phyloP scores from a whole-genome alignment of 2,329 filamentous ascomycete genomes.

The Mollisiaceae sp. region DNA sequence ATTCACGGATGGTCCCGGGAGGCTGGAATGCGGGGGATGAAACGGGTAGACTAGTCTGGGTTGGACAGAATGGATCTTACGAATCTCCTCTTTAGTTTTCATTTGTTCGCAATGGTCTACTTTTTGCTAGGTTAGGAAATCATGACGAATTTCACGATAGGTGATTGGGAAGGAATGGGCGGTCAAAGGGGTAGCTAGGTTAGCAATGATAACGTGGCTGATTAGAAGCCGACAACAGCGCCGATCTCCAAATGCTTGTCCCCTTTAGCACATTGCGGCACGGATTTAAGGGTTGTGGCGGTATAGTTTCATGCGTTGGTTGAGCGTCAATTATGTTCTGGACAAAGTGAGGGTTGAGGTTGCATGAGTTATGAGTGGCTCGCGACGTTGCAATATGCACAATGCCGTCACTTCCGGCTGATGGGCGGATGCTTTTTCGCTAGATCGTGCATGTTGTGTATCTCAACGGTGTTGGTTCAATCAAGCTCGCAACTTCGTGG shows the following conservation, averaged over 20 bases:
- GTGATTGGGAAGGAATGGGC: slow-evolving; percentile 12
- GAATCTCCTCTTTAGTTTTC: slow-evolving; percentile 23
- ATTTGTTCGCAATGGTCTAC: slow-evolving; percentile 15
- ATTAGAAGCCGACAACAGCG: slow-evolving; percentile 6
- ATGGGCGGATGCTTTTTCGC: not conserved
- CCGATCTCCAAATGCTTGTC: slow-evolving; percentile 13
- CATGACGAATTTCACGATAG: slow-evolving; percentile 24
- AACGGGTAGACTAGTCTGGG: slow-evolving; percentile 16
- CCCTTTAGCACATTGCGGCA: not conserved
- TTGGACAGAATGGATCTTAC: slow-evolving; percentile 13
- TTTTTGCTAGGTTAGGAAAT: slow-evolving; percentile 25
- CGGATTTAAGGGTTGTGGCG: not conserved
- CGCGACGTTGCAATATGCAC: not conserved
- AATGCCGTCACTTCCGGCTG: slow-evolving; percentile 2
- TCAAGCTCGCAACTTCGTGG: not conserved
- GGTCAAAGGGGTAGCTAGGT: slow-evolving; percentile 3
- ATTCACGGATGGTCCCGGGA: not conserved
- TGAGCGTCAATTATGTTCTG: not conserved
- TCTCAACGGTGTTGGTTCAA: not conserved
- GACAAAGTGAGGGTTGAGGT: slow-evolving; percentile 7
- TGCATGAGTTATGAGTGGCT: slow-evolving; percentile 14
- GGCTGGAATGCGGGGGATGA: slow-evolving; percentile 3
- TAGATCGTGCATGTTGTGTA: not conserved
- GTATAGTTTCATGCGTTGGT: slow-evolving; percentile 3
- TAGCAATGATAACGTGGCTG: slow-evolving; percentile 21